phyloP scores from a whole-genome alignment of 2,329 filamentous ascomycete species.

The Colletotrichum truncatum region DNA sequence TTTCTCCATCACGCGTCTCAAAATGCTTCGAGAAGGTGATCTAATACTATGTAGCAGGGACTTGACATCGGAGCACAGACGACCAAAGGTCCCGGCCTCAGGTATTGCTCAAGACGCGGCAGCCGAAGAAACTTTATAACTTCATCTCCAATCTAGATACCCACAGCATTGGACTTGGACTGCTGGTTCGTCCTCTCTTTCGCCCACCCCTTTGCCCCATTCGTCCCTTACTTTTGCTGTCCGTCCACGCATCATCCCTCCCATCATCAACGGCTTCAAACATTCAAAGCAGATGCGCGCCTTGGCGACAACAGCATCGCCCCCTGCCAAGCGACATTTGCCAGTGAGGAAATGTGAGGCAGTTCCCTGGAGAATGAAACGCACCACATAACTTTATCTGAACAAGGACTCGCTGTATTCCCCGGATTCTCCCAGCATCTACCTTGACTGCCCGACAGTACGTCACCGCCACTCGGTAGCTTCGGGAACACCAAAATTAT shows the following conservation, averaged over 20 bases:
- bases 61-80: not conserved
- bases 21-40: conserved; percentile 24
- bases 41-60: not conserved
- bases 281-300: not conserved
- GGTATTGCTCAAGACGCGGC: not conserved
- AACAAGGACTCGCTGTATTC: conserved; percentile 21
- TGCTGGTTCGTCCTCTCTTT: conserved; percentile 25
- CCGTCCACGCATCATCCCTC: not conserved
- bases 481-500: conserved; percentile 20
- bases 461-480: conserved; percentile 7
- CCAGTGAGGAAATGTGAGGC: conserved; percentile 13
- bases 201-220: not conserved
- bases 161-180: not conserved
- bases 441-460: not conserved
- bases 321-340: no score
- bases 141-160: no score
- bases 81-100: not conserved
- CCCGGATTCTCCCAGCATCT: conserved; percentile 21
- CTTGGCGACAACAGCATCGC: conserved; percentile 9
- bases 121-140: not conserved
- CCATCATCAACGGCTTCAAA: not conserved
- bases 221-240: not conserved
- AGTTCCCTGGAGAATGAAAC: conserved; percentile 18
- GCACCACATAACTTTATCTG: conserved; percentile 26
- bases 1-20: not conserved